Percentiles rank a stretch among this genome's conserved stretches.
These are phyloP conservation scores for Lathyrus sativus DNA, from an alignment of 306 rosid species.

Conservation along the genomic window DNA sequence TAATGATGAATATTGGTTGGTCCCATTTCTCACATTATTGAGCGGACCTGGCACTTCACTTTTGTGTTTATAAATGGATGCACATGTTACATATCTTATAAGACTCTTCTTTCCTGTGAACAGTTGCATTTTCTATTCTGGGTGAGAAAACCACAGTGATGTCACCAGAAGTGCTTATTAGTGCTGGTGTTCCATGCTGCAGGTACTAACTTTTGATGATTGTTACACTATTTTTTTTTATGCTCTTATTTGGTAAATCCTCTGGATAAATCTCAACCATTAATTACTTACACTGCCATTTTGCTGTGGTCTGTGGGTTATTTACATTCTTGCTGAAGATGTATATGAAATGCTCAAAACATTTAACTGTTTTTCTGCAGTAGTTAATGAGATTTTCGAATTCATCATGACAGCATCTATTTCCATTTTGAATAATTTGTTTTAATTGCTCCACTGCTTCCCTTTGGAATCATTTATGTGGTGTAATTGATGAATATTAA, in stretches of 20 bases:
- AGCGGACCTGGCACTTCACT: slow-evolving; percentile 27
- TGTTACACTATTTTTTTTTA: slow-evolving; percentile 33
- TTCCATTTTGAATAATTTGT: slow-evolving; percentile 11
- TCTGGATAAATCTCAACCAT: slow-evolving; percentile 15
- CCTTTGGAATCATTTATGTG: slow-evolving; percentile 15
- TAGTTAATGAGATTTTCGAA: slow-evolving; percentile 1
- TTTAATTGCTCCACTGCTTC: neutral
- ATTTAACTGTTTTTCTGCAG: neutral
- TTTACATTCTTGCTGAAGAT: slow-evolving; percentile 21
- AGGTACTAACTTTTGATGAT: slow-evolving; percentile 54
- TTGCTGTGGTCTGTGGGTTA: slow-evolving; percentile 23
- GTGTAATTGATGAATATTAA: neutral
- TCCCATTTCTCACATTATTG: slow-evolving; percentile 5
- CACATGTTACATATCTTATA: slow-evolving; percentile 30
- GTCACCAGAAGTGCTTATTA: slow-evolving; percentile 89
- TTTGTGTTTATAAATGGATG: slow-evolving; percentile 26
- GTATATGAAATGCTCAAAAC: neutral
- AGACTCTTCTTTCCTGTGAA: slow-evolving; percentile 36
- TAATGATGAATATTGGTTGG: slow-evolving; percentile 28
- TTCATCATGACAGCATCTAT: slow-evolving; percentile 3
- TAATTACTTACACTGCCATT: slow-evolving; percentile 14
- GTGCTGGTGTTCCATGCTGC: slow-evolving; percentile 97
- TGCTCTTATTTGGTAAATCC: slow-evolving; percentile 21
- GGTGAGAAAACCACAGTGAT: slow-evolving; percentile 98
- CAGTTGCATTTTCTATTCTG: slow-evolving; percentile 91